Percentiles rank a stretch among this genome's conserved stretches.
phyloP scores from a whole-genome alignment of 148 eudicot genomes.

The Persicaria maculosa region DNA sequence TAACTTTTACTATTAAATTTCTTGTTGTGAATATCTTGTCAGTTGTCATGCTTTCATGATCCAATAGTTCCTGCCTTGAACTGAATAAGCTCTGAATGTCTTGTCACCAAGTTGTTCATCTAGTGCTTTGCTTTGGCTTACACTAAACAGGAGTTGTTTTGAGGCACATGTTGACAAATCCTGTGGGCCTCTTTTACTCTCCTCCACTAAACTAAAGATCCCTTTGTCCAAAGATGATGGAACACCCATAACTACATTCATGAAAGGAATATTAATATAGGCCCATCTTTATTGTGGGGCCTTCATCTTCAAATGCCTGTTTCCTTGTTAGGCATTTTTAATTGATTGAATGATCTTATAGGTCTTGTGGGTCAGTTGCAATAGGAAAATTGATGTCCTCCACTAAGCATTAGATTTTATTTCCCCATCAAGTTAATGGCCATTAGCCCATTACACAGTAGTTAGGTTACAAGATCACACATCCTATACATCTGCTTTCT shows the following conservation, averaged over 20 bases:
- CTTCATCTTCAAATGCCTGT: background rate
- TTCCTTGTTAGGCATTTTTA: background rate
- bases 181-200: background rate
- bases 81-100: background rate
- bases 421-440: background rate
- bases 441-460: background rate
- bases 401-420: background rate
- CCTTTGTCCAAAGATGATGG: slow-evolving; percentile 5
- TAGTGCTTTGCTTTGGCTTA: slow-evolving; percentile 2
- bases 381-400: background rate
- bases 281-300: background rate
- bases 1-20: no score
- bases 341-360: background rate
- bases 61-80: background rate
- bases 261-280: background rate
- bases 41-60: background rate
- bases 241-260: background rate
- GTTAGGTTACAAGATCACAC: background rate
- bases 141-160: background rate
- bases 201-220: background rate
- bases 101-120: background rate
- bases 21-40: background rate
- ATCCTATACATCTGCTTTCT: no score
- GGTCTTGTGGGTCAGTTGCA: background rate
- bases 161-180: slow-evolving; percentile 6